Evolutionary conservation across 164 flowering plant species (phyloP).

Genomic region (Stephania cephalantha): DNA sequence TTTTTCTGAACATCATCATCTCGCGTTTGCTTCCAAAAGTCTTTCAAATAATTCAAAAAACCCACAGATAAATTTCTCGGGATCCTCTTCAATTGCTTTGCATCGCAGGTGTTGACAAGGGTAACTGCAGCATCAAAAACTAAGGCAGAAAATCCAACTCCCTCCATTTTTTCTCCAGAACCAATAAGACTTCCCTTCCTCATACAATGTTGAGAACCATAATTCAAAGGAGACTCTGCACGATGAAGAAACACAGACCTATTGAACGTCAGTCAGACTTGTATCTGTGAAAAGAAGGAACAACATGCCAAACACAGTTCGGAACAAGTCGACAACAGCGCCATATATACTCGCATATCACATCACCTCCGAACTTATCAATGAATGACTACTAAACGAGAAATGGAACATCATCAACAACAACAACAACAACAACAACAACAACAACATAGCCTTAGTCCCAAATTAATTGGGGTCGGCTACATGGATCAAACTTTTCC

Average conservation of each 20-base stretch:
- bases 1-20: slow-evolving; percentile 20
- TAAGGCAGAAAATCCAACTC: slow-evolving; percentile 29
- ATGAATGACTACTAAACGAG: neutral
- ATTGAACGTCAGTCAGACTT: slow-evolving; percentile 25
- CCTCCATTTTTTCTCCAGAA: slow-evolving; percentile 16
- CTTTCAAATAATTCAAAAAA: slow-evolving; percentile 30
- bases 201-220: slow-evolving; percentile 11
- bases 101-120: slow-evolving; percentile 46
- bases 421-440: too few relatives aligned
- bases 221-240: slow-evolving; percentile 12
- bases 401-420: neutral
- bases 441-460: too few relatives aligned
- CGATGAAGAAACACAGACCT: slow-evolving; percentile 50
- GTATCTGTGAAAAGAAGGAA: neutral
- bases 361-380: neutral
- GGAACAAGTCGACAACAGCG: neutral
- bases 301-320: neutral
- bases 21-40: slow-evolving; percentile 35
- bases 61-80: slow-evolving; percentile 28
- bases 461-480: too few relatives aligned
- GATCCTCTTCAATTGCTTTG: slow-evolving; percentile 36
- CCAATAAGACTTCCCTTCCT: slow-evolving; percentile 9
- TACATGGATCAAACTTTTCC: too few relatives aligned
- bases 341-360: neutral
- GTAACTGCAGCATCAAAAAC: slow-evolving; percentile 32